Base-by-base conservation (phyloP, 1,284 basidiomycete species). In the Apiotrichum veenhuisii region DNA sequence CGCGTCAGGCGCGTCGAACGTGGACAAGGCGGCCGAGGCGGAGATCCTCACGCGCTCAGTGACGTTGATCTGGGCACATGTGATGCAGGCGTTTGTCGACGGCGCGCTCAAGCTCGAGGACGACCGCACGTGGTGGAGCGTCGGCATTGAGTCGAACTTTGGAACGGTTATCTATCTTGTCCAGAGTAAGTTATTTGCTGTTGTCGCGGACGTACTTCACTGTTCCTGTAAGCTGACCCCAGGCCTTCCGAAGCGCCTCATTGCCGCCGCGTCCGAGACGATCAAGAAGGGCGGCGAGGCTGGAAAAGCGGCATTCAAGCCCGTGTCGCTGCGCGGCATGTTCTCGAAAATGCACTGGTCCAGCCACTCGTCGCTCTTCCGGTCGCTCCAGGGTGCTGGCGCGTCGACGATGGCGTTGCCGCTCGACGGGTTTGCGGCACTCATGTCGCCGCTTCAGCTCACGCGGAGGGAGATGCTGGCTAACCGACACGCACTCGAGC, bases 201-300 rank as follows among this genome's bases (percentile, higher is more conserved):
- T 43, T 12, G 14, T n/a, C n/a, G n/a, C n/a, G n/a, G n/a, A n/a
- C n/a, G n/a, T n/a, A n/a, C 22, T 10, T 12, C 8, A 11, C n/a
- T 12, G 15, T 8, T 14, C 42, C n/a, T n/a, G n/a, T n/a, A n/a
- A n/a, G n/a, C n/a, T n/a, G n/a, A n/a, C n/a, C n/a, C n/a, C n/a
- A 77, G 76, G 72, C 8, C 63, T 77, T 26, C 76, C 76, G 1
- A 59, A 68, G n/a, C 64, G 75, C 18, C 27, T 77, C n/a, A 65
- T 65, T 41, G 53, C 42, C 5, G 68, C 68, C 8, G 48, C 72
- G 12, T 59, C 65, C 27, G 59, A 48, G 30, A 47, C 46, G 15
- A 15, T 55, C 20, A 30, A 45, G 25, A 22, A 40, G 1, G 50
- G 55, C 26, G 34, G 55, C 22, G 36, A 48, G 46, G 46, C 33